Conservation (phyloP, 116 monocot species). For the Zostera marina region DNA sequence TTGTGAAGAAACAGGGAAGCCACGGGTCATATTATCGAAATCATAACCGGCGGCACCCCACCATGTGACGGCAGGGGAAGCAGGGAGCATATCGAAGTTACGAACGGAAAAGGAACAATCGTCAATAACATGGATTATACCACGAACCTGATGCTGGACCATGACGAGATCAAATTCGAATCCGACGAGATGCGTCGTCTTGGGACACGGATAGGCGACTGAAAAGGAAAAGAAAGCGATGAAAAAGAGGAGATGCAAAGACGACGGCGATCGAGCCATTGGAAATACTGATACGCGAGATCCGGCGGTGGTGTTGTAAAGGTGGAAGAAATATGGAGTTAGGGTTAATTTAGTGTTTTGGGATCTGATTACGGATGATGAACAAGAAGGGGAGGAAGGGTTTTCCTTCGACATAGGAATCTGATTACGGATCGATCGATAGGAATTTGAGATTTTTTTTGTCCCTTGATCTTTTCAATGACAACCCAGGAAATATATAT, state of each 20-base stretch:
- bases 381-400: no score
- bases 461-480: no score
- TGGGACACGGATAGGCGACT: constrained; percentile 2
- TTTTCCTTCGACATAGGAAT: no score
- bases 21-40: constrained; percentile 38
- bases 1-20: constrained; percentile 30
- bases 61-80: constrained; percentile 43
- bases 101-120: constrained; percentile 57
- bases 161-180: constrained; percentile 37
- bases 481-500: no score
- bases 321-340: no score
- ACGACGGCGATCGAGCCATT: no score
- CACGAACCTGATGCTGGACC: constrained; percentile 85
- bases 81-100: constrained; percentile 66
- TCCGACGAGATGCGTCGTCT: constrained; percentile 12
- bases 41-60: constrained; percentile 42
- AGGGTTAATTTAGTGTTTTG: no score
- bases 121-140: constrained; percentile 32
- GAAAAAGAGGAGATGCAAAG: not conserved
- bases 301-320: no score
- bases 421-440: no score
- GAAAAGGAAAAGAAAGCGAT: constrained; percentile 3
- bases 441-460: no score
- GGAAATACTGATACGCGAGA: no score
- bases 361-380: no score